Evolutionary conservation across 768 basidiomycete genomes (phyloP).

Genomic region (Mycena crocata): DNA sequence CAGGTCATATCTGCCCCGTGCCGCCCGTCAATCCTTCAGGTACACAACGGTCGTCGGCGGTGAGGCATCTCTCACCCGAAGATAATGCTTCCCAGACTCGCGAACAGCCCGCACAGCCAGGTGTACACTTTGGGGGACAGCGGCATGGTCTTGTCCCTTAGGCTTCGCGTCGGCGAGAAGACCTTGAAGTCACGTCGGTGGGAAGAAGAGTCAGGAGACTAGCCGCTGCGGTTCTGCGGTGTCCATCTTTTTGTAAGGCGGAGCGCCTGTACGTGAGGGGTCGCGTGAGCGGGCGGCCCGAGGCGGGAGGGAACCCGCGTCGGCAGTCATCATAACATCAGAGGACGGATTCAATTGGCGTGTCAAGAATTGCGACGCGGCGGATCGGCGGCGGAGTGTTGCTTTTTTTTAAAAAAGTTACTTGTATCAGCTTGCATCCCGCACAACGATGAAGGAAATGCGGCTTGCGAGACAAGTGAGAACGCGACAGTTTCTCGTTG

Average conservation of each 20-base stretch:
- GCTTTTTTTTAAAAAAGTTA: no score
- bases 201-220: constrained; percentile 20
- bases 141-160: constrained; percentile 46
- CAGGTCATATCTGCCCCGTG: constrained; percentile 58
- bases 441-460: no score
- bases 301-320: neutral
- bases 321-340: no score
- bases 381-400: no score
- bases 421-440: no score
- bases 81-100: constrained; percentile 58
- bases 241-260: constrained; percentile 11
- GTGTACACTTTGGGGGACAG: constrained; percentile 63
- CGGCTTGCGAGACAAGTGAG: no score
- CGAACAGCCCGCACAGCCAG: constrained; percentile 65
- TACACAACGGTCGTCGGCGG: neutral
- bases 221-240: neutral
- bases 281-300: constrained; percentile 28
- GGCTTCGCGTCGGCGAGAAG: no score
- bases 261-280: constrained; percentile 10
- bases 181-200: constrained; percentile 7
- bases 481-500: no score
- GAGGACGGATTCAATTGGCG: neutral
- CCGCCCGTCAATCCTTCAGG: neutral
- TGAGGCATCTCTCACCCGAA: constrained; percentile 50
- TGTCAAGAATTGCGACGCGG: neutral